These are phyloP conservation scores for Mortierella hygrophila DNA, from an alignment of 192 early-diverging fungal genomes.

Conservation along the genomic window DNA sequence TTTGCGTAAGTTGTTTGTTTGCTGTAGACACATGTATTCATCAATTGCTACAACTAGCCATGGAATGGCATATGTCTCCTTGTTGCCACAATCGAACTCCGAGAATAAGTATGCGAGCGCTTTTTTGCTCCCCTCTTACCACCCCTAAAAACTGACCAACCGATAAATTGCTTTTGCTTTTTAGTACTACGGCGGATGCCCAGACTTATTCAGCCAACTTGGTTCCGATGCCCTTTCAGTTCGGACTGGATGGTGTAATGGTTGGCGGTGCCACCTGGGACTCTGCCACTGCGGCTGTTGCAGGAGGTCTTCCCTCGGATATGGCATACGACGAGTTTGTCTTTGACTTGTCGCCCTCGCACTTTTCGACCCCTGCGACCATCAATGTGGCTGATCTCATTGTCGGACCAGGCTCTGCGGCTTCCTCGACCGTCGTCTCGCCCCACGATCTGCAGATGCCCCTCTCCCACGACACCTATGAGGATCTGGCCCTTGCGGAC, in stretches of 20 bases:
- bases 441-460: conserved; percentile 34
- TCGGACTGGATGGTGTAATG: conserved; percentile 31
- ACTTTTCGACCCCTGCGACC: conserved; percentile 37
- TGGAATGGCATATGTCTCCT: neutral
- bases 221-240: conserved; percentile 24
- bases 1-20: conserved; percentile 29
- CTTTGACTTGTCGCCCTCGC: conserved; percentile 41
- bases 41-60: neutral
- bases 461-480: conserved; percentile 14
- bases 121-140: neutral
- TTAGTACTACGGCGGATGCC: conserved; percentile 9
- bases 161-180: neutral
- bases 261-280: conserved; percentile 22
- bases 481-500: conserved; percentile 45
- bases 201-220: conserved; percentile 30
- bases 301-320: conserved; percentile 16
- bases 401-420: conserved; percentile 37
- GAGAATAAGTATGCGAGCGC: neutral
- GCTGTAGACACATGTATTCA: neutral
- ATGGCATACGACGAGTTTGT: conserved; percentile 42
- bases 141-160: neutral
- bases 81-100: neutral
- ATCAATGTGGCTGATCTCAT: conserved; percentile 53
- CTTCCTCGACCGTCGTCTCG: conserved; percentile 27
- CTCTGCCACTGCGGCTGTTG: neutral